phyloP scores from a whole-genome alignment of 345 rosid species.

The Limnanthes douglasii region DNA sequence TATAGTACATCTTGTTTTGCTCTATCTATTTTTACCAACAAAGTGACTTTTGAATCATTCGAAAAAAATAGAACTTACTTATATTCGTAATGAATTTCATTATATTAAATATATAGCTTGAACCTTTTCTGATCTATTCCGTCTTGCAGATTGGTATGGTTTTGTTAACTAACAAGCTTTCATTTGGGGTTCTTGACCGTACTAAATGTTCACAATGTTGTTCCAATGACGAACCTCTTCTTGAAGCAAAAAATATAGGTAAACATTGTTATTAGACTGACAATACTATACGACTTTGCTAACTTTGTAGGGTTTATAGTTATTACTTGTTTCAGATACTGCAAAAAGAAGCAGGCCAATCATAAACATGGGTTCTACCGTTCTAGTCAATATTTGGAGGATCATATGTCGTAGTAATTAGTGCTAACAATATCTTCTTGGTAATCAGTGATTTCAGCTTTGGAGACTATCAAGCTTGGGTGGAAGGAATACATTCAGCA shows the following conservation, averaged over 20 bases:
- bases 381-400: too few relatives aligned
- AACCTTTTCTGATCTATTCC: too few relatives aligned
- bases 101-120: too few relatives aligned
- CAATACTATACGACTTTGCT: neutral
- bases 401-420: too few relatives aligned
- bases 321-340: too few relatives aligned
- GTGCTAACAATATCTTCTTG: conserved; percentile 8
- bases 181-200: conserved; percentile 80
- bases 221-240: conserved; percentile 16
- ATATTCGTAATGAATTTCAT: too few relatives aligned
- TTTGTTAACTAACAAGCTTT: conserved; percentile 69
- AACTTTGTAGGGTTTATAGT: neutral
- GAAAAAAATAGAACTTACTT: too few relatives aligned
- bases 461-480: conserved; percentile 82
- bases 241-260: conserved; percentile 33
- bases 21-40: neutral
- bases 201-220: conserved; percentile 41
- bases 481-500: conserved; percentile 91
- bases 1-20: conserved; percentile 12
- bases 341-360: too few relatives aligned
- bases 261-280: conserved; percentile 7
- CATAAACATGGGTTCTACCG: too few relatives aligned
- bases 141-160: conserved; percentile 48
- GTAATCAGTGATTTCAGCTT: conserved; percentile 27
- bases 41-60: neutral